Conservation (phyloP, 2,329 filamentous ascomycete genomes). For the Parafenestella ontariensis region DNA sequence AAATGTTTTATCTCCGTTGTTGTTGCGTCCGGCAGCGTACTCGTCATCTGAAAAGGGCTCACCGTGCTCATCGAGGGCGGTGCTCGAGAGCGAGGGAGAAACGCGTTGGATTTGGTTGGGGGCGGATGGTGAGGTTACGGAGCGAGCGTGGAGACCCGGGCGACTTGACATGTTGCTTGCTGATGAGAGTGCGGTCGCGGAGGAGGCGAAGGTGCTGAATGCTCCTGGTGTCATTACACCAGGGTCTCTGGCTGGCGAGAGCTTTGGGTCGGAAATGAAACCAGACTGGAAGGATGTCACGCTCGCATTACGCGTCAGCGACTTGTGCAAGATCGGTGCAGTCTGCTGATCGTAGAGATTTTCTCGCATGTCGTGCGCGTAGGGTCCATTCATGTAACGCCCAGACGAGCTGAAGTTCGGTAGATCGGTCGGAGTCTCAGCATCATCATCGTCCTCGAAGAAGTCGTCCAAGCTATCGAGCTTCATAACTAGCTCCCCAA, state of each 20-base stretch:
- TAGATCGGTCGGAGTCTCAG: constrained; percentile 41
- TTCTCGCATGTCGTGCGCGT: constrained; percentile 59
- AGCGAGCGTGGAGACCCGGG: constrained; percentile 78
- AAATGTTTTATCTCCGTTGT: constrained; percentile 34
- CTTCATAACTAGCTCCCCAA: constrained; percentile 78
- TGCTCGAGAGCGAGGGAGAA: constrained; percentile 62
- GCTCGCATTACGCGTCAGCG: constrained; percentile 73
- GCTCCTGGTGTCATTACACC: constrained; percentile 64
- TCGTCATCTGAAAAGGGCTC: constrained; percentile 83
- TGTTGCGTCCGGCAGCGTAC: constrained; percentile 56
- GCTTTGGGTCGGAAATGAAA: constrained; percentile 72
- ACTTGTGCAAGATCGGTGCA: constrained; percentile 86
- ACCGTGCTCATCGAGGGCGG: constrained; percentile 78
- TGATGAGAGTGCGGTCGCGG: constrained; percentile 27
- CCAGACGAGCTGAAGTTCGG: constrained; percentile 43
- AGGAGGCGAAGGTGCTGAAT: constrained; percentile 51
- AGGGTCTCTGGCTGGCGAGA: constrained; percentile 64
- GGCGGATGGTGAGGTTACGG: constrained; percentile 79
- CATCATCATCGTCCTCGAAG: constrained; percentile 57
- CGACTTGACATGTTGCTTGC: constrained; percentile 48
- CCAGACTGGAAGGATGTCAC: constrained; percentile 84
- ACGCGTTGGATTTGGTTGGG: constrained; percentile 53
- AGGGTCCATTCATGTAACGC: constrained; percentile 37
- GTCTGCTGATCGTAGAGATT: constrained; percentile 93
- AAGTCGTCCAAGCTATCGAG: constrained; percentile 64